These are phyloP conservation scores for Penicillium sp. DNA, from an alignment of 2,329 filamentous ascomycete genomes.

Conservation along the genomic window DNA sequence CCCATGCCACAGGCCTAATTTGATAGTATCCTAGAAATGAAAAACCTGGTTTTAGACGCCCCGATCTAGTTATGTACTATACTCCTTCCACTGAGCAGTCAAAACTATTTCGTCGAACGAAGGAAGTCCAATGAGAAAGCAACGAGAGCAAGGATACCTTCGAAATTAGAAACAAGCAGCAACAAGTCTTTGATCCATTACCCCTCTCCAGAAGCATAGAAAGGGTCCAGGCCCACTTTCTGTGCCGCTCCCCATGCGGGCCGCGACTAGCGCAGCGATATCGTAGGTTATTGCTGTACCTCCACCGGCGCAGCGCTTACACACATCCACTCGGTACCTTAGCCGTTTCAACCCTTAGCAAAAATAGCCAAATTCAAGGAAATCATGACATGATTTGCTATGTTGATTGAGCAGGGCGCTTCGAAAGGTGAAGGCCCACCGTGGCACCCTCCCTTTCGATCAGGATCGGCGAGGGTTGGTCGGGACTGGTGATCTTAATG, in stretches of 20 bases:
- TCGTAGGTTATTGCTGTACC: background rate
- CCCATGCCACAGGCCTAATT: too few relatives aligned
- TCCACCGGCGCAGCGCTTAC: constrained; percentile 13
- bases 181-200: background rate
- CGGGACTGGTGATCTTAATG: constrained; percentile 2
- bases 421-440: background rate
- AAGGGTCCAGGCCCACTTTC: constrained; percentile 5
- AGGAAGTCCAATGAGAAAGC: background rate
- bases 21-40: too few relatives aligned
- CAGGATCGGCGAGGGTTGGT: background rate
- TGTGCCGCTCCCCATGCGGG: constrained; percentile 9
- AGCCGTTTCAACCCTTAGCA: constrained; percentile 7
- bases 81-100: too few relatives aligned
- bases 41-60: too few relatives aligned
- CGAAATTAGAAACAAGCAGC: background rate
- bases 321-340: constrained; percentile 4
- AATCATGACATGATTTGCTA: constrained; percentile 2
- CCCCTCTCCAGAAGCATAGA: background rate
- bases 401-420: background rate
- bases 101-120: background rate
- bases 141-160: background rate
- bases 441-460: background rate
- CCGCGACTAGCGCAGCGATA: constrained; percentile 10
- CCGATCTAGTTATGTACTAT: too few relatives aligned
- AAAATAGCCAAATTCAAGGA: background rate